Evolutionary conservation across 1,284 basidiomycete species (phyloP), one percentile per base, ranked within the genome.

Genomic region (Cryptococcus wingfieldii): DNA sequence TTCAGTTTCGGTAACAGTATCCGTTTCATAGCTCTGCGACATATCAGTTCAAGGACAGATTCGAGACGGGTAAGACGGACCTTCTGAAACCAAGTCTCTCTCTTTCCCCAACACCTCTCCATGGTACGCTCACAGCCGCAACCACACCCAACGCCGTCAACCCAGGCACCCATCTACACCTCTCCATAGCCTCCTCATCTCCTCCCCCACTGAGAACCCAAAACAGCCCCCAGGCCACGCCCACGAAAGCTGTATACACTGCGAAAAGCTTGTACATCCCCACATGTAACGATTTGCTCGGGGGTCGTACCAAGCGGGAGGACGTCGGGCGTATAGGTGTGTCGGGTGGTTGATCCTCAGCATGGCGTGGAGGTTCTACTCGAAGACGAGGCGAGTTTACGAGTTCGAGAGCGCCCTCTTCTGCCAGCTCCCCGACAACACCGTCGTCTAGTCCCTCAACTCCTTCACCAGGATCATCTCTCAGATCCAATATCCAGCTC

Each of bases 71-170:
- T 34, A 39, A 19, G 25, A 67, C 87, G 75, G 71, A 93, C 90
- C 80, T 80, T 34, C 90, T 77, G 63, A 93, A 87, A 60, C 81
- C 84, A 59, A 86, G 83, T 39, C 90, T 82, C 70, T 91, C 87
- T 27, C 79, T 78, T 74, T 84, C 86, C 63, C 84, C 80, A 25
- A 86, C 66, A 16, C 86, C 70, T 64, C 87, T 80, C 70, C 83
- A 84, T 1, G 90, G 90, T 49, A 81, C 84, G 43, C 88, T 66
- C 46, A 89, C 78, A 12, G 80, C 78, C 31, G 83, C 79, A 38
- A 86, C 56, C 41, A 84, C 77, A 0, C 81, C 79, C n/a, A 89
- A 71, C 16, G 80, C 79, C 47, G 87, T 83, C 44, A 90, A 68
- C 2, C 83, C 84, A 5, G 89, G 88, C 45, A 94, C 79, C 67